phyloP scores from a whole-genome alignment of 768 basidiomycete species.

The Sarcodon aspratus region DNA sequence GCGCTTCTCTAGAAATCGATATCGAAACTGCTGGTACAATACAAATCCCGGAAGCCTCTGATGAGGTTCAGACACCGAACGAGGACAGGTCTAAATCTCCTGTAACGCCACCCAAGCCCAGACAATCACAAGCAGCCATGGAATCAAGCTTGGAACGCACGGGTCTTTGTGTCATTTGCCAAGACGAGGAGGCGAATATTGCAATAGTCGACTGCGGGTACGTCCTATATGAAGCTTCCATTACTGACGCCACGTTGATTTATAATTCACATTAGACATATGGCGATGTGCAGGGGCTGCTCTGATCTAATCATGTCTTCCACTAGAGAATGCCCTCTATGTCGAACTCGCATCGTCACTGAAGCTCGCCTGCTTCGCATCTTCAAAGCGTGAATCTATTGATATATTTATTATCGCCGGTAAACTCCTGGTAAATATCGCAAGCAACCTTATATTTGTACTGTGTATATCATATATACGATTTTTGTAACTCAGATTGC shows the following conservation, averaged over 20 bases:
- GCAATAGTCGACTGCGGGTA: conserved; percentile 93
- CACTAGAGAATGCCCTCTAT: conserved; percentile 82
- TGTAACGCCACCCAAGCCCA: conserved; percentile 1
- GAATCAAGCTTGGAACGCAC: conserved; percentile 43
- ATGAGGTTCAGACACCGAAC: neutral
- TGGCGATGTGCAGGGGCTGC: conserved; percentile 68
- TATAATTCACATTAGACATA: conserved; percentile 37
- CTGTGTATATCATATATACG: no score
- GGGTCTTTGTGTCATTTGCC: conserved; percentile 85
- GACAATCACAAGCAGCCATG: conserved; percentile 23
- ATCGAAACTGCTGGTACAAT: neutral
- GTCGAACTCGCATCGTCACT: conserved; percentile 80
- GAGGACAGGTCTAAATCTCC: neutral
- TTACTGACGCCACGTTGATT: neutral
- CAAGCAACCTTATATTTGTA: no score
- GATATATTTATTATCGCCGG: neutral
- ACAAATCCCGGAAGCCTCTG: neutral
- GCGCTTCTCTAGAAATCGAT: neutral
- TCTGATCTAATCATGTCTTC: conserved; percentile 72
- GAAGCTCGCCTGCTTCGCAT: conserved; percentile 74
- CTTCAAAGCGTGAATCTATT: conserved; percentile 36
- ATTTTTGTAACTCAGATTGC: no score
- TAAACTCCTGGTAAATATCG: no score
- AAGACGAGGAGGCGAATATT: conserved; percentile 90
- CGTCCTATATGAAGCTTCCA: conserved; percentile 14